Evolutionary conservation across 2,329 filamentous ascomycete species (phyloP), one percentile per base, ranked within the genome.

Genomic region (Hortaea sp.): DNA sequence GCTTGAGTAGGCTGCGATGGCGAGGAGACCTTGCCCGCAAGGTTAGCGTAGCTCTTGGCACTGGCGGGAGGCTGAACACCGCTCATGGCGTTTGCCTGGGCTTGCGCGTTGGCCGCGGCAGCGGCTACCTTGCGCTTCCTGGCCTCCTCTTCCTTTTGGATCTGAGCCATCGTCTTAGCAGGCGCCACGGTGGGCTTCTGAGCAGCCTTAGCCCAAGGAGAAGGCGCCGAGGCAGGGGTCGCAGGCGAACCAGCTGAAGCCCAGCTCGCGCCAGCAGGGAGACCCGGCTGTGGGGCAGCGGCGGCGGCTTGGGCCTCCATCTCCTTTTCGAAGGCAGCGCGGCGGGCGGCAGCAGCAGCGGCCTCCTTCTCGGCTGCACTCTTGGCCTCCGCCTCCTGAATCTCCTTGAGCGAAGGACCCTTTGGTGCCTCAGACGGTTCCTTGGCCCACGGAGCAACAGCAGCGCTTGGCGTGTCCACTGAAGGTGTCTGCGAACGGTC

Each of bases 151-250:
- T 98, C 92, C 52, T 89, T 89, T 65, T 97, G 92, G 49, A 98
- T 97, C 56, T 97, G 90, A 27, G 88, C 87, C 39, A 97, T 74
- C 0, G 88, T 95, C 77, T 95, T 95, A 73, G 94, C 92, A 7
- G 69, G 70, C 64, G 58, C 39, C 35, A 66, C 63, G 38, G 66
- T 62, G 34, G 72, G 63, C 58, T 78, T 82, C 46, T 64, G 70
- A 48, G 71, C 66, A 2, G 82, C 79, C 66, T 86, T 87, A 12
- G 76, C 69, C 84, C 84, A 88, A 0, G 82, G 79, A 10, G 69
- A 31, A 9, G 65, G 57, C 42, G 57, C 62, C 42, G 70, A 63
- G 7, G 53, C 69, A n/a, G 79, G 70, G 6, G 78, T 77, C 6
- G 80, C 78, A 2, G 87, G 86, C 13, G 79, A 71, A 47, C 67